Evolutionary conservation across 2,329 filamentous ascomycete species (phyloP).

Genomic region (Talaromyces funiculosus): DNA sequence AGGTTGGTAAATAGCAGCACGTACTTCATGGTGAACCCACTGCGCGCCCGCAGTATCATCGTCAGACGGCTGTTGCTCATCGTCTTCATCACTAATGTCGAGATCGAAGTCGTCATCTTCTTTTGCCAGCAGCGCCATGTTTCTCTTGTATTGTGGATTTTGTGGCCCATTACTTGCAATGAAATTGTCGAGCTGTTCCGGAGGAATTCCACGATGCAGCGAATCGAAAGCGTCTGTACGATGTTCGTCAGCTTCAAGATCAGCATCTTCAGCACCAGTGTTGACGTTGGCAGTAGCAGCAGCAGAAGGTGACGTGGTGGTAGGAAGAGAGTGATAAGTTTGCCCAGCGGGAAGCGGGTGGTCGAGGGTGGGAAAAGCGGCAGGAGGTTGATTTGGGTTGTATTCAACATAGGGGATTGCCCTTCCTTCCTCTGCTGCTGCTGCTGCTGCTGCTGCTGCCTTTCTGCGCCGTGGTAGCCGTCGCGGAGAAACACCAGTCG

Average conservation of each 20-base stretch:
- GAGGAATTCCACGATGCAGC: conserved; percentile 13
- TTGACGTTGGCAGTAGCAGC: background rate
- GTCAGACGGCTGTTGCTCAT: background rate
- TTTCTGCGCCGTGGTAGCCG: conserved; percentile 11
- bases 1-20: background rate
- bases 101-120: background rate
- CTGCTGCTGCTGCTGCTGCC: background rate
- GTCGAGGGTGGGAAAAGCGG: conserved; percentile 38
- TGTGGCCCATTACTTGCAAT: conserved; percentile 25
- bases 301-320: background rate
- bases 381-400: conserved; percentile 36
- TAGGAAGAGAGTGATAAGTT: background rate
- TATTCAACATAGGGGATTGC: conserved; percentile 25
- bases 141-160: conserved; percentile 25
- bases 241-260: background rate
- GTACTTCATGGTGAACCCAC: background rate
- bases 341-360: conserved; percentile 10
- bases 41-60: background rate
- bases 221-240: background rate
- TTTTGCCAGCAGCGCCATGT: conserved; percentile 22
- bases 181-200: conserved; percentile 19
- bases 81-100: conserved; percentile 6
- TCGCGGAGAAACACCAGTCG: background rate
- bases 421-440: background rate
- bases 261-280: background rate